Base-by-base conservation (phyloP, 1,284 basidiomycete genomes). In the Moesziomyces parantarcticus region DNA sequence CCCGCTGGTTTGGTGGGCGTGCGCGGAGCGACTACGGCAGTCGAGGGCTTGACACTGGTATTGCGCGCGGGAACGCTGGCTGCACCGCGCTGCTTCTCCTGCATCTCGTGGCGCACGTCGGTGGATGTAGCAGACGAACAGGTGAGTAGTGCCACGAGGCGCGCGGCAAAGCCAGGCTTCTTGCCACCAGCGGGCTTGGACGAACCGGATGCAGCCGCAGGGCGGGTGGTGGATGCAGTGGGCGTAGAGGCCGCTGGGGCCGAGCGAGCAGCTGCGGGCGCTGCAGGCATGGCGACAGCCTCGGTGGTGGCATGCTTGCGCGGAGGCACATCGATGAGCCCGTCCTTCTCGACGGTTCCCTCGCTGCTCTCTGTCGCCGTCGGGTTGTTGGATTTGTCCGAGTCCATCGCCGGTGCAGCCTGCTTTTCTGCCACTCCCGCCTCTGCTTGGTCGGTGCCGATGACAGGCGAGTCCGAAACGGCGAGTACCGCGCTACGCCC, bases 141-240 rank as follows among this genome's bases (percentile, higher is more conserved):
- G 5, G 76, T 78, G 29, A 78, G 58, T 44, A 76, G 49, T n/a
- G 76, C 76, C 8, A 77, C 41, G 3, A 78, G 23, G 18, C 54
- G 56, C 43, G 59, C 53, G 7, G 41, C 58, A n/a, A 73, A 72
- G 22, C 47, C 46, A 9, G 61, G 65, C 22, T 64, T 70, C 23
- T 64, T 53, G 10, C 53, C 39, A 14, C 58, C 25, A 21, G 39
- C 26, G 14, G 46, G 21, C 10, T 46, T 32, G 1, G 57, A 44
- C 16, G 55, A 26, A 2, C 32, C 23, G 5, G 26, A 23, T 13
- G 66, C 18, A 3, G 55, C 45, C 22, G 36, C 44, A 3, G 61
- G 22, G 21, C 16, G 29, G 11, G 39, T 22, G 36, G 54, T 5
- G 20, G 50, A 16, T 34, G 25, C 43, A 9, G 54, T 21, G 18